These are phyloP conservation scores for Chaetoceros muelleri DNA, from an alignment of 108 stramenopile genomes.

Conservation along the genomic window DNA sequence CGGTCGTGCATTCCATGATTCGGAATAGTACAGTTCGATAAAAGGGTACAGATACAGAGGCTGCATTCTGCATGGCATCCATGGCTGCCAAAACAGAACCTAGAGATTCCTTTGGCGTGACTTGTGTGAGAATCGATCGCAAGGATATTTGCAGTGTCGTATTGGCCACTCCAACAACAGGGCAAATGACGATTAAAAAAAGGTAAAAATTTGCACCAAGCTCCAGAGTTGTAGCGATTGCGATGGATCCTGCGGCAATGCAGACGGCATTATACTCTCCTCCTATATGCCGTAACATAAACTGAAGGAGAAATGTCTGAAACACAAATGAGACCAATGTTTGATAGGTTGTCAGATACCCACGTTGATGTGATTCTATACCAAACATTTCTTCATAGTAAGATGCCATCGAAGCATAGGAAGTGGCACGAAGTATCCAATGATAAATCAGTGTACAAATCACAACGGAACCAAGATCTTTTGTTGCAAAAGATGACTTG, in stretches of 20 bases:
- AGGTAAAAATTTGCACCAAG: constrained; percentile 20
- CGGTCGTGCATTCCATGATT: constrained; percentile 6
- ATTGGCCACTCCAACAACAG: constrained; percentile 35
- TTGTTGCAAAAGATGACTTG: constrained; percentile 41
- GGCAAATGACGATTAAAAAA: constrained; percentile 30
- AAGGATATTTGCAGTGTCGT: constrained; percentile 39
- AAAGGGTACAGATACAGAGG: constrained; percentile 65
- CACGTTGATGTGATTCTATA: constrained; percentile 51
- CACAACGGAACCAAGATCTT: constrained; percentile 37
- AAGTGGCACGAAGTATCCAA: constrained; percentile 48
- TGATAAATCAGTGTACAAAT: constrained; percentile 35
- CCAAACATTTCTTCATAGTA: constrained; percentile 78
- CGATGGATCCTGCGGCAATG: constrained; percentile 27
- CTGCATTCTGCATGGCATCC: constrained; percentile 62
- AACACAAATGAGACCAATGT: constrained; percentile 38
- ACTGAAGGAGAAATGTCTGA: constrained; percentile 36
- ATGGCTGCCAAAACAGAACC: constrained; percentile 69
- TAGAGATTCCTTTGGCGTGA: constrained; percentile 47
- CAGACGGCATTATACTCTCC: constrained; percentile 37
- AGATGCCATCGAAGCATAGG: constrained; percentile 49
- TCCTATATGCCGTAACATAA: constrained; percentile 28
- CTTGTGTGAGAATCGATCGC: constrained; percentile 48
- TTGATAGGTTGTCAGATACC: constrained; percentile 65
- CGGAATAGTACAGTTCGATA: constrained; percentile 60
- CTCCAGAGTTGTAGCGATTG: constrained; percentile 35